Conservation (phyloP, 2,329 filamentous ascomycete species). For the Chrysoporthe deuterocubensis region DNA sequence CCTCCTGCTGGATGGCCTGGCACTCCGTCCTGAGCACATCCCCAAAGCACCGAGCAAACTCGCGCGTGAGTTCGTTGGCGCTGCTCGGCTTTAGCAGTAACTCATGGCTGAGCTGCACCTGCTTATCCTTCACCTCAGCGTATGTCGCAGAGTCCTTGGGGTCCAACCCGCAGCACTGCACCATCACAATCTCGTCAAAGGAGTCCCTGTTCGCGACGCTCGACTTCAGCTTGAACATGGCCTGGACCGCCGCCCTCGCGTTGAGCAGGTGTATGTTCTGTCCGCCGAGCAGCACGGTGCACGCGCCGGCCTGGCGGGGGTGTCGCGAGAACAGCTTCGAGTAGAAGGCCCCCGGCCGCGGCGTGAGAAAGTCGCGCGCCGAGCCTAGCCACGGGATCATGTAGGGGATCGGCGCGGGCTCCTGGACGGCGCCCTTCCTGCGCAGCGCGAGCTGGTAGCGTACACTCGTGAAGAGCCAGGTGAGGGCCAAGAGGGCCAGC, state of each 20-base stretch:
- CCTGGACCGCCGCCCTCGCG: not conserved
- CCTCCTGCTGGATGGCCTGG: not conserved
- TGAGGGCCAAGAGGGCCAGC: not conserved
- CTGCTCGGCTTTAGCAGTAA: not conserved
- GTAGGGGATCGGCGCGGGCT: slow-evolving; percentile 8
- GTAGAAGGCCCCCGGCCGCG: not conserved
- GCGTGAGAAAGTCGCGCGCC: slow-evolving; percentile 1
- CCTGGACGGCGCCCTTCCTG: not conserved
- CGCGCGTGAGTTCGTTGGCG: slow-evolving; percentile 4
- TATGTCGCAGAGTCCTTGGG: not conserved
- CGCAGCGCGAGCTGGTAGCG: slow-evolving; percentile 7
- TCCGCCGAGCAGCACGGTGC: slow-evolving; percentile 5
- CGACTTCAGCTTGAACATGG: slow-evolving; percentile 7
- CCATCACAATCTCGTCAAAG: not conserved
- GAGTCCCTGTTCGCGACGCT: slow-evolving; percentile 2
- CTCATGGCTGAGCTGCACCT: not conserved
- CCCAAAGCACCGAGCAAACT: not conserved
- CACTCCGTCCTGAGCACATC: not conserved
- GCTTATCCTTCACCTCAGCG: too few relatives aligned
- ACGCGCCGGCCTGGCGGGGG: slow-evolving; percentile 1
- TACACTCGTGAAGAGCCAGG: not conserved
- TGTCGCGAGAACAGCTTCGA: not conserved
- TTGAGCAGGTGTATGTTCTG: slow-evolving; percentile 6
- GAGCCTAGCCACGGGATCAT: slow-evolving; percentile 3
- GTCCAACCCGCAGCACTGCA: not conserved